Evolutionary conservation across 2,329 filamentous ascomycete genomes (phyloP), one percentile per base, ranked within the genome.

Genomic region (Neonectria faginata): DNA sequence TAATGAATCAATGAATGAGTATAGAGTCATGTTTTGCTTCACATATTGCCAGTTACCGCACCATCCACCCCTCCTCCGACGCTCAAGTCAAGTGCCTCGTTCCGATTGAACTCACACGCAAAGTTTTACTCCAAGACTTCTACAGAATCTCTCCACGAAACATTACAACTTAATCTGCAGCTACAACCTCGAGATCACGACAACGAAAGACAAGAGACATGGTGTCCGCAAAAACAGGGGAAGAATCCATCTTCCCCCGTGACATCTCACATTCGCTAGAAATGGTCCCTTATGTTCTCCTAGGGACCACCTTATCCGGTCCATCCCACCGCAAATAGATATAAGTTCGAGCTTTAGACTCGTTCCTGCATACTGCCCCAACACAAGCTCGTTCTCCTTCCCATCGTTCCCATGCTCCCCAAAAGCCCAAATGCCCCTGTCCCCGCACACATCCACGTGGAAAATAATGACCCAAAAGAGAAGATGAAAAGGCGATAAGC

Each of bases 181-280:
- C 8, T 18, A 41, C 39, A 41, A 18, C 39, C 18, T 58, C 45
- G 41, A 22, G 18, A 47, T 9, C 12, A 27, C 10, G 1, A 47
- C 47, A 53, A 45, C 20, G n/a, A n/a, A 51, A 33, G 31, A 45
- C n/a, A 14, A 42, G 5, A 39, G 12, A 33, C 25, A 27, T 18
- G n/a, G 45, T 29, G 27, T 36, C 20, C 39, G 33, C 27, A 41
- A 10, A 25, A 52, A 25, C 4, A 11, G 33, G 11, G 20, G 18
- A 27, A 51, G n/a, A n/a, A 33, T 51, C 7, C 18, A 18, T 44
- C 44, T 29, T 20, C 48, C 31, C 48, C 57, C 36, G 10, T 29
- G 41, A n/a, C 48, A 25, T 41, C 57, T 45, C 48, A 33, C 42
- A 53, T 62, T 57, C 54, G 33, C 50, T 25, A 57, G 33, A 36